Conservation (phyloP, 352 stramenopile genomes). For the Aphanomyces euteiches region DNA sequence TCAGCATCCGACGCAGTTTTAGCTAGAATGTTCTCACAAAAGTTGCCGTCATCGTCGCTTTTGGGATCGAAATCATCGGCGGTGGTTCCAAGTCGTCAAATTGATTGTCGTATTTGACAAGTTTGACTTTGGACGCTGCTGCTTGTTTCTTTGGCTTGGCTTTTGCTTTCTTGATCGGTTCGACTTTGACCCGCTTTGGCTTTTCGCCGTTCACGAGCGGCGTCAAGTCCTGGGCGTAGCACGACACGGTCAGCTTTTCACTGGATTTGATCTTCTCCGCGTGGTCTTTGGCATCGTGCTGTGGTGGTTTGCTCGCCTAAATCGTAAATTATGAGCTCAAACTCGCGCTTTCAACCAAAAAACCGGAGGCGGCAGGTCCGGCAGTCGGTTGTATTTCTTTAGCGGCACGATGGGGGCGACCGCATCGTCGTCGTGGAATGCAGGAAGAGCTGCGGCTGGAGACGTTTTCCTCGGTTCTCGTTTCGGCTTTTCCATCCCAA, state of each 20-base stretch:
- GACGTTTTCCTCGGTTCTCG: neutral
- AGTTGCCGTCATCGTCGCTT: neutral
- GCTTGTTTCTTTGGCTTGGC: neutral
- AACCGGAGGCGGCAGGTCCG: neutral
- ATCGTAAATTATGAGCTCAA: too few species aligned
- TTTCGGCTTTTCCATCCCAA: slow-evolving; percentile 11
- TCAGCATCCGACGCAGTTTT: too few species aligned
- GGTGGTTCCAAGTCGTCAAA: slow-evolving; percentile 10
- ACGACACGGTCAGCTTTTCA: slow-evolving; percentile 2
- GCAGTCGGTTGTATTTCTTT: slow-evolving; percentile 21
- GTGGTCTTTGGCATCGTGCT: too few species aligned
- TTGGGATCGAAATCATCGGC: neutral
- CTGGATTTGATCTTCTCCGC: neutral
- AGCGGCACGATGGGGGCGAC: neutral
- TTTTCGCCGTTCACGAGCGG: slow-evolving; percentile 25
- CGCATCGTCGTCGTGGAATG: neutral
- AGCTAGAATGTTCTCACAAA: too few species aligned
- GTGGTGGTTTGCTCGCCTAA: too few species aligned
- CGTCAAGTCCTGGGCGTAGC: slow-evolving; percentile 28
- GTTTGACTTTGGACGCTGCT: neutral
- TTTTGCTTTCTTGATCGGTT: neutral
- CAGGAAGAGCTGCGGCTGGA: neutral
- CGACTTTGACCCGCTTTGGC: slow-evolving; percentile 27
- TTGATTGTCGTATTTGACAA: slow-evolving; percentile 17
- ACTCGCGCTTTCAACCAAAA: too few species aligned